phyloP scores from a whole-genome alignment of 495 filamentous ascomycete species.

The Penicillium manginii region DNA sequence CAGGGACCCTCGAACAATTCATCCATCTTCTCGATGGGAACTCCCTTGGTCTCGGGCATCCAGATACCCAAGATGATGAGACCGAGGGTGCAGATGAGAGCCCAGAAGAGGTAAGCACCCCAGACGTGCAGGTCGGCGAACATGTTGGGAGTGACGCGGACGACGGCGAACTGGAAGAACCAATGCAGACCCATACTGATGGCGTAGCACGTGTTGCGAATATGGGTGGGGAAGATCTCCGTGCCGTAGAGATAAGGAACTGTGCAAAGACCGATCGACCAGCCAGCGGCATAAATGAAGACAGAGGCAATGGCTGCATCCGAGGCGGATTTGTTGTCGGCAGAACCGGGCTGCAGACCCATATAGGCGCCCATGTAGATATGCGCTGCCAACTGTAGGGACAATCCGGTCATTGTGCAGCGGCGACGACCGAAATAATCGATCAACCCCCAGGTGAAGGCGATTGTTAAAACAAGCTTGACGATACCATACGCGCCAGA shows the following conservation, averaged over 20 bases:
- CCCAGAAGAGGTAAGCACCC: slow-evolving; percentile 54
- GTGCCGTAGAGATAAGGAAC: slow-evolving; percentile 53
- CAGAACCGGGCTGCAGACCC: slow-evolving; percentile 40
- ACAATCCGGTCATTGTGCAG: slow-evolving; percentile 41
- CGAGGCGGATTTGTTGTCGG: slow-evolving; percentile 40
- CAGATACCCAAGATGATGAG: slow-evolving; percentile 48
- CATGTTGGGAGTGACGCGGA: slow-evolving; percentile 53
- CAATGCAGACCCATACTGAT: slow-evolving; percentile 50
- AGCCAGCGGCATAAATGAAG: slow-evolving; percentile 52
- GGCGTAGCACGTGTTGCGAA: slow-evolving; percentile 48
- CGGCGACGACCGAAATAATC: slow-evolving; percentile 47
- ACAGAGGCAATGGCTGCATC: slow-evolving; percentile 51
- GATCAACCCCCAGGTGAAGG: slow-evolving; percentile 50
- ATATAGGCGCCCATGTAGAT: slow-evolving; percentile 50
- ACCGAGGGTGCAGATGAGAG: slow-evolving; percentile 42
- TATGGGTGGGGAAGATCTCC: slow-evolving; percentile 52
- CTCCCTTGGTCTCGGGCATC: slow-evolving; percentile 52
- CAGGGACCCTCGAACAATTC: slow-evolving; percentile 49
- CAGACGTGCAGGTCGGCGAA: slow-evolving; percentile 45
- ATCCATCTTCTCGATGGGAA: slow-evolving; percentile 51
- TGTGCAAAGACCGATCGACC: slow-evolving; percentile 55
- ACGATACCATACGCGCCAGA: slow-evolving; percentile 51
- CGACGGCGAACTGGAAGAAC: slow-evolving; percentile 55
- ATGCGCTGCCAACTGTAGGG: slow-evolving; percentile 44
- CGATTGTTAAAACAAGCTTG: slow-evolving; percentile 52